Evolutionary conservation across 768 basidiomycete species (phyloP).

Genomic region (Termitomyces sp.): DNA sequence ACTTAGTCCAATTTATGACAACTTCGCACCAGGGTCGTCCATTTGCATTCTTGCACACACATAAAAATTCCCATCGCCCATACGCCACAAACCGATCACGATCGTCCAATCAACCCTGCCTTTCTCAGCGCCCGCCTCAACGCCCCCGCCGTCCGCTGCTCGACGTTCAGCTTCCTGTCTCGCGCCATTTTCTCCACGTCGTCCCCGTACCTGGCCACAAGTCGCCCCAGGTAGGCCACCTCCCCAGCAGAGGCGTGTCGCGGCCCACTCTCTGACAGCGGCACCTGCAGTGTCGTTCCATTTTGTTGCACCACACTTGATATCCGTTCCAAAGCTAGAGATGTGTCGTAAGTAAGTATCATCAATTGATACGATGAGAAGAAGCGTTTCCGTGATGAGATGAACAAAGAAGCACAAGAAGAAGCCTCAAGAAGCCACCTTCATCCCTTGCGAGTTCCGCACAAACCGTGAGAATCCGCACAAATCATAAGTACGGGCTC

Average conservation of each 20-base stretch:
- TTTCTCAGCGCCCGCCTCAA: slow-evolving; percentile 59
- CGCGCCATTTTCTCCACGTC: slow-evolving; percentile 75
- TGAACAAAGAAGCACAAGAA: slow-evolving; percentile 16
- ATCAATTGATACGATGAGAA: slow-evolving; percentile 8
- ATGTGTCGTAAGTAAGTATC: slow-evolving; percentile 20
- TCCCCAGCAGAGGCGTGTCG: slow-evolving; percentile 74
- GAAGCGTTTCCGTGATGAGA: slow-evolving; percentile 1
- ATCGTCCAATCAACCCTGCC: slow-evolving; percentile 39
- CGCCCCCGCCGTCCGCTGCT: slow-evolving; percentile 84
- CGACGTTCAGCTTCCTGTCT: slow-evolving; percentile 76
- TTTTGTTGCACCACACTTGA: slow-evolving; percentile 35
- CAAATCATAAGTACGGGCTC: neutral
- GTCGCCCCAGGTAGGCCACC: slow-evolving; percentile 54
- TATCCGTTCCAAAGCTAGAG: slow-evolving; percentile 62
- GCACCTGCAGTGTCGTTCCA: slow-evolving; percentile 32
- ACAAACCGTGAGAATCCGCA: slow-evolving; percentile 22
- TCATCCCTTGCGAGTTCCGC: slow-evolving; percentile 16
- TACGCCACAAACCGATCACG: slow-evolving; percentile 20
- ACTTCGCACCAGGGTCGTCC: neutral
- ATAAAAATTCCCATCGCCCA: slow-evolving; percentile 2
- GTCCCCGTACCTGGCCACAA: slow-evolving; percentile 67
- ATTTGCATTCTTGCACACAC: neutral
- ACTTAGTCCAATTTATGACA: neutral
- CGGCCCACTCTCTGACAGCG: slow-evolving; percentile 38
- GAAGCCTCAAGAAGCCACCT: neutral